Percentiles rank a stretch among this genome's conserved stretches.
These are phyloP conservation scores for Cercospora berteroae DNA, from an alignment of 2,329 filamentous ascomycete genomes.

Conservation along the genomic window DNA sequence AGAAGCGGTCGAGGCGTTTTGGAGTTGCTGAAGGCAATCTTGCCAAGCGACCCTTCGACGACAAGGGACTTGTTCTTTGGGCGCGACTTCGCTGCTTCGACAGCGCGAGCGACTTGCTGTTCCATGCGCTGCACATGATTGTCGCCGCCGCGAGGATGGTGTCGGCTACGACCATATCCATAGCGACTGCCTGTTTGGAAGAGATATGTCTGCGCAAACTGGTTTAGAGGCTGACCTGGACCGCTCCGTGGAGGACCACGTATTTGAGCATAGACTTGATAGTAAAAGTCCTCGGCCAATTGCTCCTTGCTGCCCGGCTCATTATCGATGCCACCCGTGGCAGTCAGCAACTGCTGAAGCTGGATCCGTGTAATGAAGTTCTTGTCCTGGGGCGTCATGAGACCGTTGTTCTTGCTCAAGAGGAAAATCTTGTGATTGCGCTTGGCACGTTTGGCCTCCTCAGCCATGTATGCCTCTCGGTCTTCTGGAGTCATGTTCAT, in stretches of 20 bases:
- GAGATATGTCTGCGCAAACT: conserved; percentile 96
- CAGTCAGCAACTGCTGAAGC: conserved; percentile 89
- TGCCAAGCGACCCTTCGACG: conserved; percentile 91
- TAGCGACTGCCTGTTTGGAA: conserved; percentile 90
- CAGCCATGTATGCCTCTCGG: conserved; percentile 76
- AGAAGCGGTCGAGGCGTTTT: conserved; percentile 94
- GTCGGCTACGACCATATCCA: conserved; percentile 61
- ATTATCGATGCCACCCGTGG: conserved; percentile 82
- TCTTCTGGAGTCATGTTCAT: conserved; percentile 79
- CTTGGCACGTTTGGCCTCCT: conserved; percentile 93
- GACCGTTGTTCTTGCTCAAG: conserved; percentile 86
- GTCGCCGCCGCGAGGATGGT: conserved; percentile 79
- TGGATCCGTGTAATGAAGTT: conserved; percentile 99
- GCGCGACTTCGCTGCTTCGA: conserved; percentile 94
- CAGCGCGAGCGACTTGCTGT: conserved; percentile 94
- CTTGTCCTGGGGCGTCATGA: conserved; percentile 99
- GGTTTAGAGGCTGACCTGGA: conserved; percentile 86
- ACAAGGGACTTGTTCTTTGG: conserved; percentile 97
- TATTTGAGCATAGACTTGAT: conserved; percentile 95
- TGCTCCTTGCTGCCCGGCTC: conserved; percentile 70
- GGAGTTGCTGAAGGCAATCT: conserved; percentile 98
- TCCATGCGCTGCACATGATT: conserved; percentile 99
- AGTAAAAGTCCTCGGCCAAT: conserved; percentile 93
- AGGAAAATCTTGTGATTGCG: conserved; percentile 97
- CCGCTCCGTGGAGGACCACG: conserved; percentile 82